Evolutionary conservation across 2,329 filamentous ascomycete genomes (phyloP).

Genomic region (Tolypocladium ovalisporum): DNA sequence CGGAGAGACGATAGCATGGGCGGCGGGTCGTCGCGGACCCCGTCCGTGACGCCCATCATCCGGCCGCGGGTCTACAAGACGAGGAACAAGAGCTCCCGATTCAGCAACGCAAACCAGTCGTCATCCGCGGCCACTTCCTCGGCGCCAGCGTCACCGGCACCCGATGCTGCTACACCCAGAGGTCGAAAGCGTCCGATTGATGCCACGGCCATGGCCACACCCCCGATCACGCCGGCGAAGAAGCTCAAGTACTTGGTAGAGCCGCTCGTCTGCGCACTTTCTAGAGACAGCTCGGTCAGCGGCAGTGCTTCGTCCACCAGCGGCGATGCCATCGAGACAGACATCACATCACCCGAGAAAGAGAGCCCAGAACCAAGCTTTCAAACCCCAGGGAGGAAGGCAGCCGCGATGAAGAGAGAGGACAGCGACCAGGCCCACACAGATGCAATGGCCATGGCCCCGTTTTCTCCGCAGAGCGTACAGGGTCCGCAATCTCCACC

Average conservation of each 20-base stretch:
- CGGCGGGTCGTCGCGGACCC: constrained; percentile 38
- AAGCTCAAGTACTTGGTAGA: constrained; percentile 25
- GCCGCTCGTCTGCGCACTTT: constrained; percentile 18
- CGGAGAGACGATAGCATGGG: constrained; percentile 39
- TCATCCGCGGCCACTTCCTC: constrained; percentile 20
- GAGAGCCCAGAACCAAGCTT: constrained; percentile 29
- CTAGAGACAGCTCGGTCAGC: constrained; percentile 26
- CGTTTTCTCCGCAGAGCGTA: constrained; percentile 20
- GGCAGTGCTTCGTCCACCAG: constrained; percentile 14
- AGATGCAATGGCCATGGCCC: constrained; percentile 6
- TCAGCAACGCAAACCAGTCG: constrained; percentile 20
- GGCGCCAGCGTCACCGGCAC: constrained; percentile 11
- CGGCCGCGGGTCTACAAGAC: constrained; percentile 37
- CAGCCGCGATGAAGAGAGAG: constrained; percentile 3
- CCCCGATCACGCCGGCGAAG: constrained; percentile 45
- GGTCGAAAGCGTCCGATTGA: constrained; percentile 30
- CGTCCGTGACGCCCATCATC: constrained; percentile 45
- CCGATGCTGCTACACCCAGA: constrained; percentile 12
- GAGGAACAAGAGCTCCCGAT: constrained; percentile 20
- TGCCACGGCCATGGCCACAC: constrained; percentile 37
- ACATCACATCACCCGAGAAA: constrained; percentile 39
- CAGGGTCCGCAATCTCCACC: constrained; percentile 15
- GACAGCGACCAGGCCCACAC: constrained; percentile 3
- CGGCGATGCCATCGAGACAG: constrained; percentile 23
- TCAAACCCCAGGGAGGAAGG: constrained; percentile 14